Conservation (phyloP, 768 basidiomycete genomes). For the Crassisporium funariophilum region DNA sequence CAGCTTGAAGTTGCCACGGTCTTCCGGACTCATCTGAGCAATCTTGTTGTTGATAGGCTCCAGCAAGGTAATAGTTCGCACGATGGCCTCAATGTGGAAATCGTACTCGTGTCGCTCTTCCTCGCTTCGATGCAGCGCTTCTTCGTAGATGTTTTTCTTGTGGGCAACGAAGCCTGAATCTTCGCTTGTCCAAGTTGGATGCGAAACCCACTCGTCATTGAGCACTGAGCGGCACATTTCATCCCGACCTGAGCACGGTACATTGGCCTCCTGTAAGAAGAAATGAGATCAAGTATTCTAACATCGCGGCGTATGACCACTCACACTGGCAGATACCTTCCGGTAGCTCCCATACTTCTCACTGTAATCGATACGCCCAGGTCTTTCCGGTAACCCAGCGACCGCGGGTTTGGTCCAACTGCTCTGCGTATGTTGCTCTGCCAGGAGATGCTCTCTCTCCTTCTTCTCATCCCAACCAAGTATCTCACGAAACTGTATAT, state of each 20-base stretch:
- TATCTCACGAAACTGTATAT: constrained; percentile 81
- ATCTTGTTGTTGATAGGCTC: constrained; percentile 93
- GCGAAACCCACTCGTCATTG: constrained; percentile 98
- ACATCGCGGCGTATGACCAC: no score
- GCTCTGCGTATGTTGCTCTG: constrained; percentile 47
- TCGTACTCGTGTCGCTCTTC: constrained; percentile 99
- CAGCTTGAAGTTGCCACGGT: constrained; percentile 78
- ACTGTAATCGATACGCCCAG: constrained; percentile 66
- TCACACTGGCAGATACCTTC: constrained; percentile 73
- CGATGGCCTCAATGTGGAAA: constrained; percentile 96
- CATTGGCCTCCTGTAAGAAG: constrained; percentile 70
- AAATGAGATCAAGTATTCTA: no score
- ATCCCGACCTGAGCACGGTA: constrained; percentile 92
- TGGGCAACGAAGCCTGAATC: constrained; percentile 89
- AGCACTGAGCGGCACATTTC: constrained; percentile 95
- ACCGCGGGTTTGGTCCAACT: constrained; percentile 55
- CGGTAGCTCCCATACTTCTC: constrained; percentile 89
- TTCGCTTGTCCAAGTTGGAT: constrained; percentile 94
- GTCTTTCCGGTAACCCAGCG: constrained; percentile 41
- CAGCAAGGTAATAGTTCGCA: constrained; percentile 85
- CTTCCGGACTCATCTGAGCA: constrained; percentile 73
- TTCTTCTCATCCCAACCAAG: constrained; percentile 84
- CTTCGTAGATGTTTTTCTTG: constrained; percentile 95
- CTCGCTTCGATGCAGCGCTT: constrained; percentile 93
- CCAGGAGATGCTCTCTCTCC: constrained; percentile 55